Evolutionary conservation across 1,284 basidiomycete species (phyloP).

Genomic region (Apiotrichum montevideense): DNA sequence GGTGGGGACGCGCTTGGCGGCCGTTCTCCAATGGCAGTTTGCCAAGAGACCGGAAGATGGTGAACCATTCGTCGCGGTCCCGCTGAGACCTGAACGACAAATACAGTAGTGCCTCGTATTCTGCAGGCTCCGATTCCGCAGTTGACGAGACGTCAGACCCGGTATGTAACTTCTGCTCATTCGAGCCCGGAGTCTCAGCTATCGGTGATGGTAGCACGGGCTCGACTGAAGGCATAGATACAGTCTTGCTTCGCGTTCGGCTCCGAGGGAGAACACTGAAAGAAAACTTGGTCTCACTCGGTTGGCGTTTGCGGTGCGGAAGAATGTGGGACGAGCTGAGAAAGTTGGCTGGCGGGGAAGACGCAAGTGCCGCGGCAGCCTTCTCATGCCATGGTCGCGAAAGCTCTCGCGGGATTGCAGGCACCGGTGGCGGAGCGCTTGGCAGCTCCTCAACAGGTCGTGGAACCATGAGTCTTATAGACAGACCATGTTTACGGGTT

Average conservation of each 20-base stretch:
- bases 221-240: background rate
- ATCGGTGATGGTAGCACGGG: background rate
- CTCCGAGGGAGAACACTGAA: background rate
- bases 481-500: constrained; percentile 4
- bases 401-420: background rate
- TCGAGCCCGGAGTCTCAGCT: no score
- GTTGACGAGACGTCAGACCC: no score
- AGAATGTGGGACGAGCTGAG: background rate
- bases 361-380: background rate
- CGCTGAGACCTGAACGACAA: constrained; percentile 7
- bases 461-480: constrained; percentile 4
- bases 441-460: background rate
- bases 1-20: constrained; percentile 8
- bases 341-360: background rate
- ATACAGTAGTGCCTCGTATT: constrained; percentile 3
- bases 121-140: background rate
- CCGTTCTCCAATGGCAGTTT: constrained; percentile 1
- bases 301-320: background rate
- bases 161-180: background rate
- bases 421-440: background rate
- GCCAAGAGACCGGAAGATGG: constrained; percentile 13
- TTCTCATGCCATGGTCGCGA: background rate
- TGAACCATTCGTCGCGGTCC: constrained; percentile 19
- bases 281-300: constrained; percentile 3
- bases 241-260: constrained; percentile 8